These are phyloP conservation scores for Pluteus cervinus DNA, from an alignment of 768 basidiomycete genomes.

Conservation along the genomic window DNA sequence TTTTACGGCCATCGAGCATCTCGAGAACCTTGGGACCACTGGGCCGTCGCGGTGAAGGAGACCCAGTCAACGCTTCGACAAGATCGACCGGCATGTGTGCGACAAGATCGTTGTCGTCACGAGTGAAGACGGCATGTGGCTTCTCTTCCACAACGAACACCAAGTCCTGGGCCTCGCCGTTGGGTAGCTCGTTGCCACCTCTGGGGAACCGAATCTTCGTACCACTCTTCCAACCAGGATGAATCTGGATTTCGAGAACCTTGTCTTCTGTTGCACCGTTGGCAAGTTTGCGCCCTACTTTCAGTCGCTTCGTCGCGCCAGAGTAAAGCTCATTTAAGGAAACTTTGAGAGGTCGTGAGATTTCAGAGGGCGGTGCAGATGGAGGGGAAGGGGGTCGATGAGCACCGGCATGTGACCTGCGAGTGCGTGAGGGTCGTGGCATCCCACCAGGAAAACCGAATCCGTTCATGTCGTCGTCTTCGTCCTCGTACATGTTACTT, in stretches of 20 bases:
- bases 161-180: slow-evolving; percentile 78
- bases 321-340: slow-evolving; percentile 82
- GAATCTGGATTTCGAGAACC: slow-evolving; percentile 72
- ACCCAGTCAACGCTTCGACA: slow-evolving; percentile 75
- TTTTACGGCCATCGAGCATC: slow-evolving; percentile 71
- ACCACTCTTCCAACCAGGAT: slow-evolving; percentile 94
- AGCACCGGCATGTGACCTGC: slow-evolving; percentile 17
- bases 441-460: slow-evolving; percentile 45
- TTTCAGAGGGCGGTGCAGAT: slow-evolving; percentile 44
- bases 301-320: slow-evolving; percentile 84
- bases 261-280: slow-evolving; percentile 79
- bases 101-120: slow-evolving; percentile 79
- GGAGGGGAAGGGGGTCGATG: slow-evolving; percentile 19
- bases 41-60: slow-evolving; percentile 21
- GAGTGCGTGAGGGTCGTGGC: slow-evolving; percentile 27
- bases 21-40: slow-evolving; percentile 49
- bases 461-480: slow-evolving; percentile 45
- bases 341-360: slow-evolving; percentile 78
- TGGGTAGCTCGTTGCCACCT: slow-evolving; percentile 72
- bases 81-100: slow-evolving; percentile 61
- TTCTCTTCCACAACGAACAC: slow-evolving; percentile 98
- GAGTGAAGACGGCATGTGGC: slow-evolving; percentile 67
- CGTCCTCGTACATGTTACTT: slow-evolving; percentile 25
- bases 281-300: slow-evolving; percentile 71
- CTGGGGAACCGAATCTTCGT: slow-evolving; percentile 89